Percentiles rank a stretch among this genome's conserved stretches.
Evolutionary conservation across 202 grass and related monocot genomes (phyloP).

Genomic region (Dendrocalamus latiflorus): DNA sequence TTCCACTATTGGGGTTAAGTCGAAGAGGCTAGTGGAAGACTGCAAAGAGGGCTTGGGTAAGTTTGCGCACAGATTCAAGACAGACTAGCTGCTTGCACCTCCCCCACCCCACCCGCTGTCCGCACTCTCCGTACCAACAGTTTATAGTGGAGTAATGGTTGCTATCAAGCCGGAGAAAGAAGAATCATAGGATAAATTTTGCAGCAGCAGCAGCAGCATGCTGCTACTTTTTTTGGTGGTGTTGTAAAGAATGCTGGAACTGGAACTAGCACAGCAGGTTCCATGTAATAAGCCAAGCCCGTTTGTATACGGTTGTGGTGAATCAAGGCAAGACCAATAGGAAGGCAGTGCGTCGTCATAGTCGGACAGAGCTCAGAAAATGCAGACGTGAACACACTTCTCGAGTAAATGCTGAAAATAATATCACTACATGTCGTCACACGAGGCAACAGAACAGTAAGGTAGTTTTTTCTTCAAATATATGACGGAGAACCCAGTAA

Average conservation of each 20-base stretch:
- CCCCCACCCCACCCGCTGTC: too few species aligned
- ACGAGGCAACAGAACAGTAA: too few species aligned
- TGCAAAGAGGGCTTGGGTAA: constrained; percentile 74
- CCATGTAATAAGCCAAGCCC: not conserved
- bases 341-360: too few species aligned
- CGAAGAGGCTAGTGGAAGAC: constrained; percentile 59
- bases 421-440: too few species aligned
- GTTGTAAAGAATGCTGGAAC: constrained; percentile 11
- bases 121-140: not conserved
- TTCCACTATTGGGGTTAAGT: constrained; percentile 26
- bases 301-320: not conserved
- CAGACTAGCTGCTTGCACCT: constrained; percentile 18
- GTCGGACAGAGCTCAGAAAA: not conserved
- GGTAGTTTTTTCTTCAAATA: too few species aligned
- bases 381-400: not conserved
- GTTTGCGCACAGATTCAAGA: constrained; percentile 72
- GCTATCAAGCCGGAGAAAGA: not conserved
- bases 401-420: not conserved
- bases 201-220: not conserved
- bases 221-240: not conserved
- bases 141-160: not conserved
- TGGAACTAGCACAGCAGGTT: not conserved
- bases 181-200: constrained; percentile 4
- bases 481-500: too few species aligned
- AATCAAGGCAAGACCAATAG: not conserved